phyloP scores from a whole-genome alignment of 73 alveolate species.

The Stentor roeselii region DNA sequence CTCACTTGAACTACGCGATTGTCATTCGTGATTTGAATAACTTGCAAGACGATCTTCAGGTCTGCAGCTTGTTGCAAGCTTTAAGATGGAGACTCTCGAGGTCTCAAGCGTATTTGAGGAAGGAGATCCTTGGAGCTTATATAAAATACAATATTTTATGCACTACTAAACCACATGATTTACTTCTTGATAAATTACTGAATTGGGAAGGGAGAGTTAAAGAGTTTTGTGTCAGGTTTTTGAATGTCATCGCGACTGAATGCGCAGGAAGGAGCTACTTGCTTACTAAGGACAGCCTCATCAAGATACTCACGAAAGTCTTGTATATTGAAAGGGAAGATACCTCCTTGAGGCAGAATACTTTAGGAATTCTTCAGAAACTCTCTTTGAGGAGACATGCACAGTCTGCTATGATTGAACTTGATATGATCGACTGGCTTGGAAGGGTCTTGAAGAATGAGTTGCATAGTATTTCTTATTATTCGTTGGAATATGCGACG shows the following conservation, averaged over 20 bases:
- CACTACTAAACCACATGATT: slow-evolving; percentile 7
- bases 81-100: slow-evolving; percentile 77
- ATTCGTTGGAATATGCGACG: slow-evolving; percentile 94
- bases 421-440: slow-evolving; percentile 93
- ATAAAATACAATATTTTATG: slow-evolving; percentile 14
- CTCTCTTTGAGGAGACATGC: slow-evolving; percentile 93
- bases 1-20: slow-evolving; percentile 13
- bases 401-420: slow-evolving; percentile 88
- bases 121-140: slow-evolving; percentile 48
- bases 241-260: slow-evolving; percentile 90
- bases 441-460: slow-evolving; percentile 79
- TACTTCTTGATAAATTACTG: neutral
- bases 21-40: neutral
- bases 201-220: slow-evolving; percentile 20
- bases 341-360: slow-evolving; percentile 84
- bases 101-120: slow-evolving; percentile 66
- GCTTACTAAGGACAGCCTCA: slow-evolving; percentile 77
- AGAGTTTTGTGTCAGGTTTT: slow-evolving; percentile 80
- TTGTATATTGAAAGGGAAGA: slow-evolving; percentile 83
- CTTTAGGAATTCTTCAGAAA: slow-evolving; percentile 92
- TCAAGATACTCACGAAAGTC: slow-evolving; percentile 77
- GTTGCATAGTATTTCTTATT: slow-evolving; percentile 83
- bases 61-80: slow-evolving; percentile 78
- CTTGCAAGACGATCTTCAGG: slow-evolving; percentile 53
- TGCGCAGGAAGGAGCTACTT: slow-evolving; percentile 92